phyloP scores from a whole-genome alignment of 176 grass and related monocot genomes.

The Aegilops longissima region DNA sequence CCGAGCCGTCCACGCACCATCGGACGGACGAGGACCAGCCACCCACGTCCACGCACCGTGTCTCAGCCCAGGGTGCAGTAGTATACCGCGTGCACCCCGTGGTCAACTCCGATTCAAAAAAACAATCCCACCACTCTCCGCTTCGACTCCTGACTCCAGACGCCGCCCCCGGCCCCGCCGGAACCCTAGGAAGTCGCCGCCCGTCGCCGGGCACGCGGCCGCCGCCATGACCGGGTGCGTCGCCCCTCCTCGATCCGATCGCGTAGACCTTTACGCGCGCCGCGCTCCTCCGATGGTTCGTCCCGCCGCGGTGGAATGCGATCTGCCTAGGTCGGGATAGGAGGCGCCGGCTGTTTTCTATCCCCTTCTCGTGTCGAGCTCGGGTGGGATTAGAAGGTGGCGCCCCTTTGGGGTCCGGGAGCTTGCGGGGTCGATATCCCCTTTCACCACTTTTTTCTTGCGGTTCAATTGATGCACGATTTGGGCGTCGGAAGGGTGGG shows the following conservation, averaged over 20 bases:
- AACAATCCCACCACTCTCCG: background rate
- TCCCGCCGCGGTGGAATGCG: background rate
- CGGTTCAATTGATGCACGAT: background rate
- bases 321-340: background rate
- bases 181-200: conserved; percentile 37
- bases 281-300: background rate
- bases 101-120: conserved; percentile 48
- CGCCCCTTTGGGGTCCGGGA: background rate
- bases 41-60: background rate
- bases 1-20: background rate
- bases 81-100: background rate
- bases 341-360: background rate
- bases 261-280: background rate
- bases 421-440: background rate
- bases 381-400: background rate
- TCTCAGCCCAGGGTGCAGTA: background rate
- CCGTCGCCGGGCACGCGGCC: background rate
- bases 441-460: background rate
- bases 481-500: background rate
- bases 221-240: conserved; percentile 57
- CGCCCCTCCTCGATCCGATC: background rate
- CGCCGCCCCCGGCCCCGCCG: conserved; percentile 7
- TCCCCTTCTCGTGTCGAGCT: background rate
- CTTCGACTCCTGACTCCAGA: background rate
- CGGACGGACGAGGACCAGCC: background rate